Conservation (phyloP, 495 filamentous ascomycete genomes). For the Trichoderma gamsii region DNA sequence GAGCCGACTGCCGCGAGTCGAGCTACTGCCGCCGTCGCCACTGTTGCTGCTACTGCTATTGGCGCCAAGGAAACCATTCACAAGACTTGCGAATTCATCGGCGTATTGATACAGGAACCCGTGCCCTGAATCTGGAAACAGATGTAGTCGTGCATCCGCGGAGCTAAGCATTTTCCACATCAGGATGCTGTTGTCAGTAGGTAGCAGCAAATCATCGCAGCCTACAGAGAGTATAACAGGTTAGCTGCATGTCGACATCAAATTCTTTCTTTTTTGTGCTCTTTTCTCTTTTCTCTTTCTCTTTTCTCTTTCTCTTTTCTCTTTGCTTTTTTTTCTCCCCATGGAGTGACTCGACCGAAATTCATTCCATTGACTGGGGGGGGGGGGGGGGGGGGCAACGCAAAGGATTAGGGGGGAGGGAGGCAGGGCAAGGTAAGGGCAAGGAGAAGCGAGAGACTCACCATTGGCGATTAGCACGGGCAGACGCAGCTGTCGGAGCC, state of each 20-base stretch:
- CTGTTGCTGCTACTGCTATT: constrained; percentile 9
- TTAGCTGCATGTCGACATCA: not conserved
- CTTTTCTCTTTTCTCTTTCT: not conserved
- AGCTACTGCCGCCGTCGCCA: not conserved
- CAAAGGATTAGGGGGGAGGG: not conserved
- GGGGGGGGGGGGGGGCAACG: not conserved
- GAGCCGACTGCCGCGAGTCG: not conserved
- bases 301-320: not conserved
- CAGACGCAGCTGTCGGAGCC: constrained; percentile 27
- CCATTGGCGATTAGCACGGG: constrained; percentile 32
- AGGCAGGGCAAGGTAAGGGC: not conserved
- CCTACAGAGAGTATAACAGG: constrained; percentile 6
- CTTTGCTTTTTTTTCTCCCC: not conserved
- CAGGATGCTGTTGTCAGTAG: constrained; percentile 22
- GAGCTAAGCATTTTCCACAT: constrained; percentile 18
- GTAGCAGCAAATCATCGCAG: constrained; percentile 26
- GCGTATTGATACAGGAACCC: constrained; percentile 28
- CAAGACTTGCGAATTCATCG: constrained; percentile 21
- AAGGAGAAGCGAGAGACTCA: constrained; percentile 15
- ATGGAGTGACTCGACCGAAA: not conserved
- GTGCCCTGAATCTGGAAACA: constrained; percentile 27
- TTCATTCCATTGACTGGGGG: not conserved
- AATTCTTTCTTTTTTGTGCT: not conserved
- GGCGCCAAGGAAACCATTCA: constrained; percentile 22
- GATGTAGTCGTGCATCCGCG: constrained; percentile 22